Base-by-base conservation (phyloP, 805 yeast genomes). In the Spathaspora arborariae region DNA sequence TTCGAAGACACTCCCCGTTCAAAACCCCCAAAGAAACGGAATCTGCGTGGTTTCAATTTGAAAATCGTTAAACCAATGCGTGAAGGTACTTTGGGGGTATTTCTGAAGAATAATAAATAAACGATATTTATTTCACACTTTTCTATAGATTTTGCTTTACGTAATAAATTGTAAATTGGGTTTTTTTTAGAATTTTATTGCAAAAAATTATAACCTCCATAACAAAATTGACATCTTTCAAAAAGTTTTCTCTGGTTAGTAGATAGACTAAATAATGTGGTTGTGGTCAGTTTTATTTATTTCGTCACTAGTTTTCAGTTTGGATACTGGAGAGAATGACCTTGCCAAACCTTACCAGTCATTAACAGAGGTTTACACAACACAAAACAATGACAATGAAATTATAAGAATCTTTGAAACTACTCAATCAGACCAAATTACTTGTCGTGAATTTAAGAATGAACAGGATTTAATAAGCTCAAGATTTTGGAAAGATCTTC, bases 61-160 rank as follows among this genome's bases (percentile, higher is more conserved):
- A 47, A 47, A 15, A 47, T 43, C 15, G 33, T 47, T 20, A 46
- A 46, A 39, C 49, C 49, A 13, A 18, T 46, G 33, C 8, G 42
- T 11, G 35, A 15, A 13, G 35, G 35, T 13, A 13, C 35, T 9
- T 30, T 30, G n/a, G 35, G 35, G 5, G 35, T 30, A 15, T 30
- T 30, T 30, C 16, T 10, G 4, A 30, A 30, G n/a, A 7, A 30
- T 15, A 4, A 13, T 6, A 15, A 13, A 13, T 30, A 15, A 22
- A 30, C 35, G 18, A 30, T 30, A 30, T 30, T n/a, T 30, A 15
- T n/a, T 30, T 13, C n/a, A 30, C 35, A n/a, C n/a, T n/a, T 13
- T 30, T 30, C 35, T 30, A 30, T 30, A 30, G 35, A 30, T 30
- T 30, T 24, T 10, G 35, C 35, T 30, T 30, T 24, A 13, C 27